phyloP scores from a whole-genome alignment of 2,329 filamentous ascomycete species.

The Colletotrichum cordylinicola region DNA sequence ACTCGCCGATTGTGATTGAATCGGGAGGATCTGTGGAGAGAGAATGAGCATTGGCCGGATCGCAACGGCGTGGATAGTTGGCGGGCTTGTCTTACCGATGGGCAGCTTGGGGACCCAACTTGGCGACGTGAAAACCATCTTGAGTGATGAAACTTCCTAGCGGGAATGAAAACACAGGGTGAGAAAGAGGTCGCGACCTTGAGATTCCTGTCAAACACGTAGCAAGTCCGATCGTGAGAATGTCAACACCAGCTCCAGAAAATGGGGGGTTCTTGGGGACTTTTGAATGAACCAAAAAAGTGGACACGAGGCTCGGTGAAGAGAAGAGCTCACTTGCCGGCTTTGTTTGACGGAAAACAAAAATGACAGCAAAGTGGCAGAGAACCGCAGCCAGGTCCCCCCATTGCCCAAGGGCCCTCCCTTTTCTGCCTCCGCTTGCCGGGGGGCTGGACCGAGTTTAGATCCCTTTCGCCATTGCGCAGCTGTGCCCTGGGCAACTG shows the following conservation, averaged over 20 bases:
- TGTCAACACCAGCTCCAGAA: neutral
- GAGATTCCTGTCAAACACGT: neutral
- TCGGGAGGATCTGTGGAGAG: constrained; percentile 65
- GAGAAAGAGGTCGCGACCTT: neutral
- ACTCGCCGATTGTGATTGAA: constrained; percentile 75
- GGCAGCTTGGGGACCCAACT: constrained; percentile 66
- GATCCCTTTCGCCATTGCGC: constrained; percentile 10
- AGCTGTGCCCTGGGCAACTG: constrained; percentile 4
- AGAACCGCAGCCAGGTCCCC: neutral
- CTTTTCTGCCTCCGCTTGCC: neutral
- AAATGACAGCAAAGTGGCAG: constrained; percentile 1
- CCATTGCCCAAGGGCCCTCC: neutral
- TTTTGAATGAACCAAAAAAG: constrained; percentile 14
- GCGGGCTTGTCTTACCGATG: constrained; percentile 45
- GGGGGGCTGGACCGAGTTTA: constrained; percentile 7
- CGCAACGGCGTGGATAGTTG: neutral
- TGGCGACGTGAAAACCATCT: constrained; percentile 65
- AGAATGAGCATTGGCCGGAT: neutral
- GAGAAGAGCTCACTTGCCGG: neutral
- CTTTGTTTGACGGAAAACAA: neutral
- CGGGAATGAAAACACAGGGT: neutral
- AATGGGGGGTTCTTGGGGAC: neutral
- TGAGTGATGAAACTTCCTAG: neutral
- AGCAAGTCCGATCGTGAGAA: neutral
- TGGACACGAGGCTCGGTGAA: neutral